A percentile compares a stretch with the other conserved stretches of the same genome.
Conservation (phyloP, 1,139 yeast species). For the Groenewaldozyma sp. region DNA sequence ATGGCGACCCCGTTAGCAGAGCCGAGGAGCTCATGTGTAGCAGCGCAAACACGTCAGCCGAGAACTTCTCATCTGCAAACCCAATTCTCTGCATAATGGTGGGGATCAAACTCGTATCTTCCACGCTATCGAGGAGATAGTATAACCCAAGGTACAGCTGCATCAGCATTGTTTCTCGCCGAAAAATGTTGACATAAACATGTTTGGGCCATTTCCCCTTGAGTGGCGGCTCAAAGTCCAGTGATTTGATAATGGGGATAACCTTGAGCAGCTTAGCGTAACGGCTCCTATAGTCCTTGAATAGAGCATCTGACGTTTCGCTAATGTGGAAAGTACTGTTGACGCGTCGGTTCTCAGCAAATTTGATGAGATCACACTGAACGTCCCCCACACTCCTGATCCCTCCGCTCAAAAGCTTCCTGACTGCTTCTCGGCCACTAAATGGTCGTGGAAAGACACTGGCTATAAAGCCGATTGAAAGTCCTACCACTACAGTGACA, state of each 20-base stretch:
- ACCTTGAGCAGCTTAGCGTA: conserved; percentile 14
- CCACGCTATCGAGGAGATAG: conserved; percentile 16
- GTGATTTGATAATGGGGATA: conserved; percentile 14
- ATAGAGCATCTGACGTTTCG: conserved; percentile 16
- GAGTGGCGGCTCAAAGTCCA: conserved; percentile 23
- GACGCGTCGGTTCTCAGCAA: conserved; percentile 19
- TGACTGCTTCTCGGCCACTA: conserved; percentile 22
- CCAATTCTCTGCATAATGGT: conserved; percentile 17
- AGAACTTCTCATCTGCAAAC: conserved; percentile 20
- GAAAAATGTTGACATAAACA: conserved; percentile 17
- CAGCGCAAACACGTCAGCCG: conserved; percentile 23
- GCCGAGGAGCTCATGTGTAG: conserved; percentile 23
- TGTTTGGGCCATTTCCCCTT: conserved; percentile 24
- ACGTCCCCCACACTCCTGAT: conserved; percentile 20
- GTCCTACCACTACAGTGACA: conserved; percentile 27
- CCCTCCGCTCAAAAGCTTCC: conserved; percentile 18
- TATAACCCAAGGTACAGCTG: conserved; percentile 18
- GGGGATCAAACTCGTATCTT: conserved; percentile 13
- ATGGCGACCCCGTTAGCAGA: conserved; percentile 19
- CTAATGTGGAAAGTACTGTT: conserved; percentile 16
- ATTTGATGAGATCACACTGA: conserved; percentile 23
- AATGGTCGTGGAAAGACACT: conserved; percentile 26
- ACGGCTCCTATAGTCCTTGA: conserved; percentile 14
- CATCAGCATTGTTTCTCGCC: conserved; percentile 17
- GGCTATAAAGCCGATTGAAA: conserved; percentile 25